Evolutionary conservation across 1,139 yeast species (phyloP), one percentile per base, ranked within the genome.

Genomic region (Hanseniaspora gamundiae): DNA sequence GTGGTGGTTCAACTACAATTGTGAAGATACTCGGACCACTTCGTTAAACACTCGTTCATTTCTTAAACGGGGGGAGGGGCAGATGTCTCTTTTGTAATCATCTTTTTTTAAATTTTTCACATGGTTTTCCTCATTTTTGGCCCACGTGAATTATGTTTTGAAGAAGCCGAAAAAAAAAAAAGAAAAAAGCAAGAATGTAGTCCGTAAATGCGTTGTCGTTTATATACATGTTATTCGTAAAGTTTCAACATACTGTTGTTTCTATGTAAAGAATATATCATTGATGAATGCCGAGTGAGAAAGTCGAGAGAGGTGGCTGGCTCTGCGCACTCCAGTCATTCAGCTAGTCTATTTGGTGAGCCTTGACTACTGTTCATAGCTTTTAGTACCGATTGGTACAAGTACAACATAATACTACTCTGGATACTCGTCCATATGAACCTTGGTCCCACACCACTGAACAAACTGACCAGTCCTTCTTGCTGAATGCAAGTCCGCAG

Each of bases 351-450:
- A 2, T 7, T 4, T 33, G 10, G 13, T 11, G 13, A 24, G 26
- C 14, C 40, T n/a, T 29, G 31, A 28, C 22, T 30, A 27, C 38
- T 44, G 43, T 60, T 59, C 44, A 65, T 49, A 16, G 55, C 51
- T 42, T 61, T 61, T 41, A 68, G 47, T 2, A 69, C 55, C 39
- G 62, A 52, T 56, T 91, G 98, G 64, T 91, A 91, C 42, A 88
- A 68, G 50, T 91, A 68, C 51, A 93, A 70, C 98, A 93, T 91
- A 46, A 91, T 82, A 49, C 95, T 84, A 61, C 95, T 85, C 61
- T 91, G 98, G 14, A 88, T 71, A 51, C 95, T 86, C 0, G 98
- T 88, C 98, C 98, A 91, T 8, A 91, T 84, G 51, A 88, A 79
- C 49, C 98, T 70, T 0, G 98, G 98, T 0, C 96, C 96, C 10